Evolutionary conservation across 139 green algal species (phyloP), one percentile per base, ranked within the genome.

Genomic region (Parachlorella kessleri): DNA sequence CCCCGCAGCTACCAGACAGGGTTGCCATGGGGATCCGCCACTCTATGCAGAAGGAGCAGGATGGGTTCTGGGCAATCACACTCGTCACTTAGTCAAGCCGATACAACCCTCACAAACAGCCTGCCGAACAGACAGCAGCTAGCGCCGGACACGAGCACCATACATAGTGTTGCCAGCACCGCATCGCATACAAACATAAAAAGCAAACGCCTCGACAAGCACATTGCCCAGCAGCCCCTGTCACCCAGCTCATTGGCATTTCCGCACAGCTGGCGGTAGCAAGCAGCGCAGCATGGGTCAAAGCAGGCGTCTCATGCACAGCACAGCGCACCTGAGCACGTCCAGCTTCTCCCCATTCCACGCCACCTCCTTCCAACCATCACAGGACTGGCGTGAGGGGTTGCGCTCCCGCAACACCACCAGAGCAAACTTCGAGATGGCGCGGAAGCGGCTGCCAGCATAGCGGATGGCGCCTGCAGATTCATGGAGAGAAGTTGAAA

Each of bases 351-450:
- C 72, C 6, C 88, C 88, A 28, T 85, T 72, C 69, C 80, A 82
- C 6, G 85, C 73, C 33, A 93, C 89, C 76, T 93, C 88, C 73
- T 91, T 88, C 89, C 89, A 93, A 3, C 87, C 88, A 36, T 93
- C 87, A 73, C 88, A 93, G 0, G 87, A 81, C 81, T 88, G 80
- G 64, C 89, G 79, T 24, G 72, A 75, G 48, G 89, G 88, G 70
- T 93, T 93, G 42, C 89, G 72, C 76, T 86, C 76, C 30, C 86
- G 79, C 41, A 91, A 80, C 54, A 90, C 90, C n/a, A 88, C 68
- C 41, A 94, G 77, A 35, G 90, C 90, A 84, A 94, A 89, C 66
- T 86, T 91, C 72, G 82, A 90, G 54, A 94, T 88, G 65, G 88
- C 90, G 14, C 82, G 70, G 72, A 88, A 93, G 32, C 87, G 76